Evolutionary conservation across 805 yeast genomes (phyloP).

Genomic region (Candida gorgasii): DNA sequence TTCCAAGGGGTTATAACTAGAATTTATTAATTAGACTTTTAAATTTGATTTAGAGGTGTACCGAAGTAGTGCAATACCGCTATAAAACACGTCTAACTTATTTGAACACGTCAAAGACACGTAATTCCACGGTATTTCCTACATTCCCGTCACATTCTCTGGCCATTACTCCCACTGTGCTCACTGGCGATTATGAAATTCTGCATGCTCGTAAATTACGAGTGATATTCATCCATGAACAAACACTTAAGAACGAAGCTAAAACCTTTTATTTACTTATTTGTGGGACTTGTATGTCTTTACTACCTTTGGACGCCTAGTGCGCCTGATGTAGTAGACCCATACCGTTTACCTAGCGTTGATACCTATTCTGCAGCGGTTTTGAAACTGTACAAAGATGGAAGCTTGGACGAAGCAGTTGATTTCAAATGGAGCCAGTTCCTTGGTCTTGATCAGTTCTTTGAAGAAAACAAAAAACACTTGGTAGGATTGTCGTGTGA

Average conservation of each 20-base stretch:
- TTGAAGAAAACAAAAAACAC: slow-evolving; percentile 6
- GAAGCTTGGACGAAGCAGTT: slow-evolving; percentile 2
- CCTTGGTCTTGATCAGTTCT: slow-evolving; percentile 12
- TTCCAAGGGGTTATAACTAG: no score
- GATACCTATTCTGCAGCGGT: slow-evolving; percentile 14
- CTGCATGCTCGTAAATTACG: slow-evolving; percentile 3
- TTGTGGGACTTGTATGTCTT: neutral
- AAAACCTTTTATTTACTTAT: neutral
- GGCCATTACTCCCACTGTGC: no score
- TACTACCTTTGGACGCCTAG: neutral
- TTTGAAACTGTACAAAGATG: slow-evolving; percentile 5
- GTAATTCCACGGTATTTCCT: neutral
- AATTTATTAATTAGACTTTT: no score
- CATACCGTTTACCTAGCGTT: slow-evolving; percentile 3
- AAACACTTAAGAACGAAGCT: neutral
- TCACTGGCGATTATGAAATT: slow-evolving; percentile 3
- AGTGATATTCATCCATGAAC: slow-evolving; percentile 4
- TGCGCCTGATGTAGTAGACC: neutral
- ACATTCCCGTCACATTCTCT: no score
- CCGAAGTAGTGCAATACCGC: no score
- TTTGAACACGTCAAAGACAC: neutral
- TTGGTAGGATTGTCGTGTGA: slow-evolving; percentile 13
- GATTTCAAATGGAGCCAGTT: slow-evolving; percentile 17
- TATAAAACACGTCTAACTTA: no score
- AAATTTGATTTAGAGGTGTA: no score